These are phyloP conservation scores for Lyophyllum atratum DNA, from an alignment of 768 basidiomycete genomes.

Conservation along the genomic window DNA sequence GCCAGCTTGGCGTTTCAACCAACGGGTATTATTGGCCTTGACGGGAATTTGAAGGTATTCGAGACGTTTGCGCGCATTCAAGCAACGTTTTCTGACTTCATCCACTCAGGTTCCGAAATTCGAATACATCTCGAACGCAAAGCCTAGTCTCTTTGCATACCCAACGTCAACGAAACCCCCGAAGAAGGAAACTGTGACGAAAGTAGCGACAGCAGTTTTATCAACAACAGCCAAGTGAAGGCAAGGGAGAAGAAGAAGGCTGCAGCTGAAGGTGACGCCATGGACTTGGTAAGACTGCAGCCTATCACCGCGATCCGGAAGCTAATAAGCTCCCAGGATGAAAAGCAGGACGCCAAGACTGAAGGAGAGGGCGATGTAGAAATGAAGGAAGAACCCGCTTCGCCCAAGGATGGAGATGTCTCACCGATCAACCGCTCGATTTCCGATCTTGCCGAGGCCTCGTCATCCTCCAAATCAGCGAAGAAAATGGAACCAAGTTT, in stretches of 20 bases:
- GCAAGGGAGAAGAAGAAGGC: conserved; percentile 94
- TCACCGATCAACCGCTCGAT: conserved; percentile 59
- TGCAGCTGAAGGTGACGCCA: conserved; percentile 74
- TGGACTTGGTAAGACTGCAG: conserved; percentile 72
- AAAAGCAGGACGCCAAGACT: conserved; percentile 54
- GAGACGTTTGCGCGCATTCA: background rate
- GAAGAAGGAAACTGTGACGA: conserved; percentile 89
- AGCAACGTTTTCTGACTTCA: conserved; percentile 1
- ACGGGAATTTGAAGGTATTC: conserved; percentile 77
- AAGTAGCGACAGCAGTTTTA: conserved; percentile 92
- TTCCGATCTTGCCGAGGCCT: conserved; percentile 45
- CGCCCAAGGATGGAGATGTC: conserved; percentile 54
- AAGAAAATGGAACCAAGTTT: conserved; percentile 75
- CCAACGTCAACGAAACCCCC: conserved; percentile 84
- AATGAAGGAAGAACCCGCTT: conserved; percentile 61
- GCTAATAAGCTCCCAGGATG: conserved; percentile 44
- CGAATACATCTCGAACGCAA: conserved; percentile 87
- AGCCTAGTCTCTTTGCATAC: conserved; percentile 91
- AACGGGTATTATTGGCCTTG: conserved; percentile 91
- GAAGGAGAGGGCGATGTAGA: conserved; percentile 65
- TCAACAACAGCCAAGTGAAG: conserved; percentile 97
- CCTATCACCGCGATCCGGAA: background rate
- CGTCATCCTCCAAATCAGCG: conserved; percentile 41
- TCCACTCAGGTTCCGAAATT: conserved; percentile 83
- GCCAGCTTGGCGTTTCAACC: conserved; percentile 92